Percentiles rank a stretch among this genome's conserved stretches.
Evolutionary conservation across 1,139 yeast species (phyloP).

Genomic region (Zhuliangozyma blackwelliae): DNA sequence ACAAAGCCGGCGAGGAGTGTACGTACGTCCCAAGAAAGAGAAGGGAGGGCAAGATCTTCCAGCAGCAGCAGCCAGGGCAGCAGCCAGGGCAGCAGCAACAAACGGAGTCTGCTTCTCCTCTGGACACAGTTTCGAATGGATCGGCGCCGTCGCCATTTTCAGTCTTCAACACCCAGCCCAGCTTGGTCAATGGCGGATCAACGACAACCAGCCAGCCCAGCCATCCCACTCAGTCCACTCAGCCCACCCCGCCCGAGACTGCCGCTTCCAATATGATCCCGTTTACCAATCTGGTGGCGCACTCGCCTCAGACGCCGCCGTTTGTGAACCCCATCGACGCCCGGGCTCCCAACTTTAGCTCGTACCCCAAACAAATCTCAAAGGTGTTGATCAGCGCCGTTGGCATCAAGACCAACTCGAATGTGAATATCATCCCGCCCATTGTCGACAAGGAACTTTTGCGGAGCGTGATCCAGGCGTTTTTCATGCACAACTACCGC

Average conservation of each 20-base stretch:
- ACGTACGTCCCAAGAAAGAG: constrained; percentile 40
- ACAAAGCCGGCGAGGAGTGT: constrained; percentile 33
- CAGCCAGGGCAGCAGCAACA: constrained; percentile 1
- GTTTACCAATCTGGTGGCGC: too few species aligned
- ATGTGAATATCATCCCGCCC: constrained; percentile 14
- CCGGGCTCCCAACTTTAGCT: constrained; percentile 12
- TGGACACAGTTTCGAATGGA: not conserved
- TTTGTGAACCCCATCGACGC: constrained; percentile 11
- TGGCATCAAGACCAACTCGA: constrained; percentile 14
- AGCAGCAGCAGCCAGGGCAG: constrained; percentile 1
- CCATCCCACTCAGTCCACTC: too few species aligned
- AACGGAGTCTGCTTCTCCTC: not conserved
- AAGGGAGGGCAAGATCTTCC: constrained; percentile 12
- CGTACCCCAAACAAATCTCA: constrained; percentile 14
- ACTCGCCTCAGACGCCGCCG: constrained; percentile 4
- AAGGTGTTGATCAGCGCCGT: constrained; percentile 14
- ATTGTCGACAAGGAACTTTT: constrained; percentile 11
- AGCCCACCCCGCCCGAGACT: too few species aligned
- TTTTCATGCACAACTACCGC: constrained; percentile 39
- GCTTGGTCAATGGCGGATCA: not conserved
- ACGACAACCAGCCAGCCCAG: too few species aligned
- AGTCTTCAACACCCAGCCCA: not conserved
- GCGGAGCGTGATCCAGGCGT: constrained; percentile 23
- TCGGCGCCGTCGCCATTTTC: constrained; percentile 1
- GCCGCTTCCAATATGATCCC: too few species aligned